Evolutionary conservation across 768 basidiomycete species (phyloP), one percentile per base, ranked within the genome.

Genomic region (Phanerochaete sordida): DNA sequence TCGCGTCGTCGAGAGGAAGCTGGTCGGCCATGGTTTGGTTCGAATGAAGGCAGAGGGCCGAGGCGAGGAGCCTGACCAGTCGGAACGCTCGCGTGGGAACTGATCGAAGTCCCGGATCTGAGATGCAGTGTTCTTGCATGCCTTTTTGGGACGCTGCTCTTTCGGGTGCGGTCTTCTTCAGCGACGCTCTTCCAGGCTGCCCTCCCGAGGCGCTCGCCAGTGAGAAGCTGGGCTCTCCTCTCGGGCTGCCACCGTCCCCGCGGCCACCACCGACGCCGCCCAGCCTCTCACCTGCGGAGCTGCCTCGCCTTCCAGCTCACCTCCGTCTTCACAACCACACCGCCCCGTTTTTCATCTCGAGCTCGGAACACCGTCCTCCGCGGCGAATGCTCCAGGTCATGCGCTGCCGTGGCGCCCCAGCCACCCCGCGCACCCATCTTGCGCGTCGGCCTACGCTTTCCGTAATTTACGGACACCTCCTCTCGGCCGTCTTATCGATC

Each of bases 1-100:
- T 85, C n/a, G 85, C 80, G 58, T 90, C 86, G 76, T 93, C 90
- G 61, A 93, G n/a, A n/a, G n/a, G n/a, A n/a, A n/a, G 88, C 70
- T 86, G 81, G 63, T 75, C 84, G 24, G 47, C 47, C 53, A 54
- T 80, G 6, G 37, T 9, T 58, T 54, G 50, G 24, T 2, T 54
- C n/a, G 24, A 46, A 19, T 35, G 12, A 11, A 21, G 56, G 16
- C 26, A 30, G 31, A 9, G 23, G 44, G 27, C 16, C 24, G 44
- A 30, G 19, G 53, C 15, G n/a, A 39, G 27, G 33, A 27, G 53
- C 37, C 53, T 26, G 31, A 30, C n/a, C n/a, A 24, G 56, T 21
- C 7, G 28, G 56, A 23, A 16, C 37, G 15, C 33, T 15, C 37
- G 47, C 53, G 53, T 54, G 53, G 53, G 33, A 54, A 43, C 5